Conservation (phyloP, 345 rosid species). For the Rubroshorea leprosula region DNA sequence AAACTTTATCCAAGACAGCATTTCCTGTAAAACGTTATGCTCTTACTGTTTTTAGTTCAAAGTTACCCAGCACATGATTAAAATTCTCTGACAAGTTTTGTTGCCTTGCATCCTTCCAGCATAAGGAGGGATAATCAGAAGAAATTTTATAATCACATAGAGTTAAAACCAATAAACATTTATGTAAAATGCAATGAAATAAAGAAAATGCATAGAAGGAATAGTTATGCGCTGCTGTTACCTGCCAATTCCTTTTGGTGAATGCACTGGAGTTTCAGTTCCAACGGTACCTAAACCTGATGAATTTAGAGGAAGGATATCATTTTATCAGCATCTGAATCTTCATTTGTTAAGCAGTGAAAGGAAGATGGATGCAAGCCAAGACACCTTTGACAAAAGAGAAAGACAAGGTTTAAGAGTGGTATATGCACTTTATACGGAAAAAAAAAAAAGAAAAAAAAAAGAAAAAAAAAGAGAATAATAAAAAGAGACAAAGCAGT, state of each 20-base stretch:
- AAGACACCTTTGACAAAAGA: no score
- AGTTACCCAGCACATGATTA: slow-evolving; percentile 25
- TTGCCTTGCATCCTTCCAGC: slow-evolving; percentile 35
- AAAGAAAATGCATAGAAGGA: slow-evolving; percentile 2
- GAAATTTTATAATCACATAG: slow-evolving; percentile 8
- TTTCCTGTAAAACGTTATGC: not conserved
- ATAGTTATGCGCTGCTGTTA: slow-evolving; percentile 24
- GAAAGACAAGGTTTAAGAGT: no score
- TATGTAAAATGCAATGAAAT: not conserved
- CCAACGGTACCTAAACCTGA: slow-evolving; percentile 76
- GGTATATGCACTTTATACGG: no score
- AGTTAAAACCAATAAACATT: slow-evolving; percentile 1
- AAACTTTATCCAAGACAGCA: not conserved
- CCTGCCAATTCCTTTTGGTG: slow-evolving; percentile 57
- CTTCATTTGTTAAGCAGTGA: no score
- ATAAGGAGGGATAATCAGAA: slow-evolving; percentile 32
- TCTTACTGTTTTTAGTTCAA: slow-evolving; percentile 53
- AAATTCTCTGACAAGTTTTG: slow-evolving; percentile 24
- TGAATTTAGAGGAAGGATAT: no score
- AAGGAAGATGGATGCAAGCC: slow-evolving; percentile 4
- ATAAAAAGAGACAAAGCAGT: no score
- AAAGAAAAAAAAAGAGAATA: no score
- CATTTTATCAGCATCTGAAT: no score
- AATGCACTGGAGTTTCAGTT: slow-evolving; percentile 53
- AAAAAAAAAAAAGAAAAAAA: no score